Evolutionary conservation across 2,329 filamentous ascomycete species (phyloP), one percentile per base, ranked within the genome.

Genomic region (Neofusicoccum sp.): DNA sequence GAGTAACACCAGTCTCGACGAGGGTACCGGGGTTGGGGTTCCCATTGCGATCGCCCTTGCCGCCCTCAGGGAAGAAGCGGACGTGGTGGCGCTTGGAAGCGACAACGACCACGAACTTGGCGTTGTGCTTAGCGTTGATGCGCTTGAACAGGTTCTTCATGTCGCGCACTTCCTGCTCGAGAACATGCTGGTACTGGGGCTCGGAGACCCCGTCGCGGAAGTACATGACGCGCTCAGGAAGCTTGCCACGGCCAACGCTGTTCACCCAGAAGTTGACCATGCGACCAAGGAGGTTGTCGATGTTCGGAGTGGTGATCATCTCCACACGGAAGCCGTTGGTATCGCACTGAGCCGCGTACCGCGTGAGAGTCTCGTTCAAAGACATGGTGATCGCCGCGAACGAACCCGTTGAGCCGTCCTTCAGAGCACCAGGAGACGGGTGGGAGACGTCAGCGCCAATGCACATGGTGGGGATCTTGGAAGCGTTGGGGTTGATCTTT

Each of bases 71-170:
- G 79, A 98, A 98, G 73, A 96, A 92, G 14, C 95, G 89, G 58
- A 96, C 87, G 69, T 97, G 93, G 67, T 99, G 95, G 3, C 95
- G 89, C 82, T 99, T 99, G 1, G 90, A 93, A 1, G 90, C 93
- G 47, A 98, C 84, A 41, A 96, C 85, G 9, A 96, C 91, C 0
- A 92, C 92, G 69, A 97, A 87, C 71, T 89, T 89, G 2, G 89
- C 83, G 16, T 68, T 24, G 6, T 62, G 45, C 57, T 73, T 74
- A 41, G 73, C 71, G 16, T 73, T 72, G 34, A 69, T 65, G 16
- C 54, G 57, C 60, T 65, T 67, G 44, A 48, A 53, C 6, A 51
- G 9, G 28, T 69, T 65, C 75, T 88, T 89, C 75, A 98, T 87
- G 65, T 88, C 83, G 0, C 73, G 71, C 0, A 98, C 83, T 70